Percentiles rank a stretch among this genome's conserved stretches.
Conservation (phyloP, 495 filamentous ascomycete species). For the Hyaloscypha finlandica region DNA sequence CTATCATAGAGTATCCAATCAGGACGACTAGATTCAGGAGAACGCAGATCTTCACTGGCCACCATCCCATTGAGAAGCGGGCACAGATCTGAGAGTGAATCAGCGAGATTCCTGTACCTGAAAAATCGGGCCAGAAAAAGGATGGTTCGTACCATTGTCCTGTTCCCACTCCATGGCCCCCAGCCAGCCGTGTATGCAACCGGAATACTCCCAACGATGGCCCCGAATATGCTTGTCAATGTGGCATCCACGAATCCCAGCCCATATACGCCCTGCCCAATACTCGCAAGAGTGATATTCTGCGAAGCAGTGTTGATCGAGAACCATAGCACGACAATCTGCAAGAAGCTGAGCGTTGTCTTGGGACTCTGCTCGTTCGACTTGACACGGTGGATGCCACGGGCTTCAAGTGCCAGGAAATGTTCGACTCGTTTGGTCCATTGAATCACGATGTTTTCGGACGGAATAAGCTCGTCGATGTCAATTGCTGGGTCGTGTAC, state of each 20-base stretch:
- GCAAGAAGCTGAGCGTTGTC: conserved; percentile 60
- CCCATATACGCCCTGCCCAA: conserved; percentile 68
- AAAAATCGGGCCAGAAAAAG: conserved; percentile 18
- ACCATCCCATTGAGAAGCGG: conserved; percentile 78
- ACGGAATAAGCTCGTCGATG: conserved; percentile 2
- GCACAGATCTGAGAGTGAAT: conserved; percentile 56
- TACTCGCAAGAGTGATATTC: conserved; percentile 74
- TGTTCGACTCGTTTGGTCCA: conserved; percentile 30
- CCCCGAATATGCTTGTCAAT: conserved; percentile 67
- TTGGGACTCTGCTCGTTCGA: conserved; percentile 61
- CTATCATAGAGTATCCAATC: conserved; percentile 70
- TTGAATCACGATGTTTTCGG: conserved; percentile 15
- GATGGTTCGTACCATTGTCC: conserved; percentile 59
- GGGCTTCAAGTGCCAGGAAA: conserved; percentile 59
- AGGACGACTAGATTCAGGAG: conserved; percentile 71
- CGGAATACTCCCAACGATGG: conserved; percentile 56
- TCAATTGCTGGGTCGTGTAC: conserved; percentile 17
- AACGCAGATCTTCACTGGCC: conserved; percentile 74
- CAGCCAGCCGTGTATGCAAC: conserved; percentile 73
- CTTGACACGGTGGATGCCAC: conserved; percentile 69
- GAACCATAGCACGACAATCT: conserved; percentile 70
- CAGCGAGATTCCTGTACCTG: background rate
- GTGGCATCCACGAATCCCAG: conserved; percentile 68
- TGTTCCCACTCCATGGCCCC: conserved; percentile 69
- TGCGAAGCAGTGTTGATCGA: conserved; percentile 76